Conservation (phyloP, 441 rosid genomes). For the Euphorbia celastroides region DNA sequence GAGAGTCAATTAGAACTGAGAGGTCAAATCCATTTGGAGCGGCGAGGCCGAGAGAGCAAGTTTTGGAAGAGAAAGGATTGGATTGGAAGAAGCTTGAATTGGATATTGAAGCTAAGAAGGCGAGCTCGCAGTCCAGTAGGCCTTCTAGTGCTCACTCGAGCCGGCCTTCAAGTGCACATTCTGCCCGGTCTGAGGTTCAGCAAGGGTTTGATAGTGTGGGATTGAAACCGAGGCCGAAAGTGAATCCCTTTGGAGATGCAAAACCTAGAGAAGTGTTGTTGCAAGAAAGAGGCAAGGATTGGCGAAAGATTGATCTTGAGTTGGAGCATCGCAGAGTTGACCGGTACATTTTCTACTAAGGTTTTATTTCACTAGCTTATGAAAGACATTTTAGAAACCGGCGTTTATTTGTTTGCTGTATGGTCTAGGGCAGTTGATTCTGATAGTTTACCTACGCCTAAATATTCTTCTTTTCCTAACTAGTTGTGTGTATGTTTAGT, state of each 20-base stretch:
- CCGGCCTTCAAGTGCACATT: constrained; percentile 93
- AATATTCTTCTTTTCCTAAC: not conserved
- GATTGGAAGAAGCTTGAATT: constrained; percentile 82
- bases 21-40: constrained; percentile 82
- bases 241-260: constrained; percentile 94
- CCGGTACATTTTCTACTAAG: constrained; percentile 39
- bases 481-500: not conserved
- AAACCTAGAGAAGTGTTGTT: constrained; percentile 91
- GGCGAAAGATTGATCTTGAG: constrained; percentile 90
- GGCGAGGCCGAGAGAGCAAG: constrained; percentile 93
- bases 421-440: not conserved
- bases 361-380: not conserved
- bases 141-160: constrained; percentile 85
- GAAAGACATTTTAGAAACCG: not conserved
- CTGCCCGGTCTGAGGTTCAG: constrained; percentile 72
- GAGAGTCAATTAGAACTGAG: constrained; percentile 45
- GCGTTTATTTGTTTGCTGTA: not conserved
- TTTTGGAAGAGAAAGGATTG: constrained; percentile 88
- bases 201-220: constrained; percentile 49
- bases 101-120: constrained; percentile 72
- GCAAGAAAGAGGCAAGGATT: constrained; percentile 85
- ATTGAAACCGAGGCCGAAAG: constrained; percentile 60
- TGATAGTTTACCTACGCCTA: constrained; percentile 1
- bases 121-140: constrained; percentile 40
- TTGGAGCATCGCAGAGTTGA: constrained; percentile 81